Conservation (phyloP, 768 basidiomycete genomes). For the Floccularia luteovirens region DNA sequence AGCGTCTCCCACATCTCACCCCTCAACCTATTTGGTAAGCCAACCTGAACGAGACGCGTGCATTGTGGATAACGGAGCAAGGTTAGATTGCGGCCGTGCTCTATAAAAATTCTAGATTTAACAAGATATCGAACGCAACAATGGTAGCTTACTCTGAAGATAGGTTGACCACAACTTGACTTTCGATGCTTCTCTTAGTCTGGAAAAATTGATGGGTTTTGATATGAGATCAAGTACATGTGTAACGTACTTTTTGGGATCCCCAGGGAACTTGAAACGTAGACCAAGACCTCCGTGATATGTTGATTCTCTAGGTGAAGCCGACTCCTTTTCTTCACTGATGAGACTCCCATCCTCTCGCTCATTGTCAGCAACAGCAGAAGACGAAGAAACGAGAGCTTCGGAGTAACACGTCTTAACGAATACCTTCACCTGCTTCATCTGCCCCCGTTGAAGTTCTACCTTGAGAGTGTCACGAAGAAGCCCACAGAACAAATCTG, state of each 20-base stretch:
- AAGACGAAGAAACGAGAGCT: slow-evolving; percentile 57
- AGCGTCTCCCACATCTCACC: slow-evolving; percentile 99
- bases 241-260: slow-evolving; percentile 73
- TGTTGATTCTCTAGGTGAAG: slow-evolving; percentile 35
- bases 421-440: slow-evolving; percentile 90
- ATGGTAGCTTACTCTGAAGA: slow-evolving; percentile 50
- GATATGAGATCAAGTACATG: not conserved
- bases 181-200: slow-evolving; percentile 87
- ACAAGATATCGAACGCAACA: not conserved
- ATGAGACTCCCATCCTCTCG: slow-evolving; percentile 63
- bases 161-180: slow-evolving; percentile 94
- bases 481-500: slow-evolving; percentile 86
- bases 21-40: slow-evolving; percentile 86
- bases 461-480: slow-evolving; percentile 86
- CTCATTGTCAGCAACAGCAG: slow-evolving; percentile 54
- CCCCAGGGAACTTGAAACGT: slow-evolving; percentile 86
- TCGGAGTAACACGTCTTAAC: slow-evolving; percentile 94
- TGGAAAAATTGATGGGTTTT: slow-evolving; percentile 17
- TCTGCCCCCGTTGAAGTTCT: slow-evolving; percentile 83
- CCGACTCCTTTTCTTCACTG: slow-evolving; percentile 42
- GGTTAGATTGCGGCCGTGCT: slow-evolving; percentile 92
- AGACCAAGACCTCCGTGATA: slow-evolving; percentile 79
- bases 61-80: slow-evolving; percentile 93
- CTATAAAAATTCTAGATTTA: slow-evolving; percentile 28
- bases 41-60: slow-evolving; percentile 95